phyloP scores from a whole-genome alignment of 495 filamentous ascomycete species.

The Talaromyces thailandensis region DNA sequence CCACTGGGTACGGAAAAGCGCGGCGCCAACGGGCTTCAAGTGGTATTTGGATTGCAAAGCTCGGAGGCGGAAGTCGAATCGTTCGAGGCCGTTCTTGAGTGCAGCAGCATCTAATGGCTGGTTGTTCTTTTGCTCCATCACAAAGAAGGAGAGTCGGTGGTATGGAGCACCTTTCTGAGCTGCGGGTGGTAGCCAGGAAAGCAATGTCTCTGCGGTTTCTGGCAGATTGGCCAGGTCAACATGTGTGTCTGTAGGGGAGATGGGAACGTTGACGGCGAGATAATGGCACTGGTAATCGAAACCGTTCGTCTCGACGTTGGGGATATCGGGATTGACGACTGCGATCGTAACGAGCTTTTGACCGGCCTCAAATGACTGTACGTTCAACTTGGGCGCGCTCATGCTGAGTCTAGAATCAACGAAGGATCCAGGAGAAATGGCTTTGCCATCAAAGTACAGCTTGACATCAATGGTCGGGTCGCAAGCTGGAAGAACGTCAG shows the following conservation, averaged over 20 bases:
- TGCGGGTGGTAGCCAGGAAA: constrained; percentile 77
- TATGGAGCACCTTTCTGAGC: constrained; percentile 88
- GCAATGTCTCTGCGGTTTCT: constrained; percentile 51
- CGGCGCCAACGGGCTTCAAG: constrained; percentile 68
- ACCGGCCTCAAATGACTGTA: constrained; percentile 77
- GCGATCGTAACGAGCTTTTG: constrained; percentile 74
- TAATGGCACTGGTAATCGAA: constrained; percentile 81
- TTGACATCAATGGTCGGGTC: constrained; percentile 71
- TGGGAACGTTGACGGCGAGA: constrained; percentile 59
- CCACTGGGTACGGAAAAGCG: constrained; percentile 82
- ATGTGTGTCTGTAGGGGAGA: constrained; percentile 45
- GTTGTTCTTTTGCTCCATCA: constrained; percentile 67
- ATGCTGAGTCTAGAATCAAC: constrained; percentile 64
- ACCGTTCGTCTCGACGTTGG: constrained; percentile 62
- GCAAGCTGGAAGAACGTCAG: constrained; percentile 84
- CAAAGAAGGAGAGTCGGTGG: constrained; percentile 75
- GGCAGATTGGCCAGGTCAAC: constrained; percentile 43
- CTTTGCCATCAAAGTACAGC: constrained; percentile 61
- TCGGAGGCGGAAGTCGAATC: constrained; percentile 65
- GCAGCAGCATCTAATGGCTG: constrained; percentile 48
- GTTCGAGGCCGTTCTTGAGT: constrained; percentile 40
- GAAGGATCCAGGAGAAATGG: constrained; percentile 66
- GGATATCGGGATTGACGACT: constrained; percentile 86
- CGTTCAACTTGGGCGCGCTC: constrained; percentile 58
- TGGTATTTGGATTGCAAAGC: constrained; percentile 58